Percentiles rank a stretch among this genome's conserved stretches.
Evolutionary conservation across 148 eudicot species (phyloP).

Genomic region (Persicaria maculosa): DNA sequence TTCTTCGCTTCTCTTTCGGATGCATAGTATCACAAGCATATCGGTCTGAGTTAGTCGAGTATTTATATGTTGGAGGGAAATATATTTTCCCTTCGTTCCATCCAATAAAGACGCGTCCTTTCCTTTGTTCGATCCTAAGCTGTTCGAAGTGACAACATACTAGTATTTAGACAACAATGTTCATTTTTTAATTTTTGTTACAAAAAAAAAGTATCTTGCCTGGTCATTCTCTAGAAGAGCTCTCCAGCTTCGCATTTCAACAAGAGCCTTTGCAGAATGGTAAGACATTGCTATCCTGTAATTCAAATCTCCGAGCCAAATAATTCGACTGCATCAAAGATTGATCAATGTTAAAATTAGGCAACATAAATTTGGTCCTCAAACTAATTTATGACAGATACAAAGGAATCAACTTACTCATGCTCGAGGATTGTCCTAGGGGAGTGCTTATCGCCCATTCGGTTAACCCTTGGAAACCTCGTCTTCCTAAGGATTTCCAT

Average conservation of each 20-base stretch:
- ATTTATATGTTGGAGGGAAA: constrained; percentile 99
- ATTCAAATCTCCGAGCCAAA: constrained; percentile 98
- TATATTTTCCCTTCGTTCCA: constrained; percentile 91
- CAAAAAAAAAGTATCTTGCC: constrained; percentile 28
- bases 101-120: constrained; percentile 78
- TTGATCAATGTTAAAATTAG: not conserved
- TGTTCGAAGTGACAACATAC: constrained; percentile 24
- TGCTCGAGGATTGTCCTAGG: constrained; percentile 92
- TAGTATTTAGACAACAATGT: not conserved
- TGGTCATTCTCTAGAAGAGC: constrained; percentile 86
- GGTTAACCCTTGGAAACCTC: constrained; percentile 73
- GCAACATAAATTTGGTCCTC: not conserved
- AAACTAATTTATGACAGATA: not conserved
- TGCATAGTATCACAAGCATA: constrained; percentile 81
- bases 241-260: constrained; percentile 93
- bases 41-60: constrained; percentile 84
- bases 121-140: constrained; percentile 82
- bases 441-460: constrained; percentile 48
- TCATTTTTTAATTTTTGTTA: not conserved
- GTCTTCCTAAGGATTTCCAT: constrained; percentile 89
- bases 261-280: constrained; percentile 79
- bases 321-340: constrained; percentile 53
- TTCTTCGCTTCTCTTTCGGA: constrained; percentile 84
- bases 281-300: constrained; percentile 82
- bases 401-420: constrained; percentile 46